phyloP scores from a whole-genome alignment of 495 filamentous ascomycete species.

The Rusavskia elegans region DNA sequence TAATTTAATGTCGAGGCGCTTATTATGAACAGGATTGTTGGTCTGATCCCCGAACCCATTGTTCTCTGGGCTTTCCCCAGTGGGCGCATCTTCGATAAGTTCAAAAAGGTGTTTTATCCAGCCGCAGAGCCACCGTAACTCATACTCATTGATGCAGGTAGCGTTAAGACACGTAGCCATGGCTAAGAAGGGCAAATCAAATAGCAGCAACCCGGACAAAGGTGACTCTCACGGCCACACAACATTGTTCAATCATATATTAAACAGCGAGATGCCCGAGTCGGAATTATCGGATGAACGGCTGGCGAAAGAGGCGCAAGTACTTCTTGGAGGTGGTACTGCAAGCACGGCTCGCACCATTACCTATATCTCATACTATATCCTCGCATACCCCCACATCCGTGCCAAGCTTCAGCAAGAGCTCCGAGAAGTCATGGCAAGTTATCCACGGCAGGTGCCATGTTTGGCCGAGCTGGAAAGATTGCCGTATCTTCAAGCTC shows the following conservation, averaged over 20 bases:
- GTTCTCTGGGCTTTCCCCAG: neutral
- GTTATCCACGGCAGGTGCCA: slow-evolving; percentile 10
- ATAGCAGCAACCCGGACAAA: too few species aligned
- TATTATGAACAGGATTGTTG: neutral
- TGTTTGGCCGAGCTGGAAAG: slow-evolving; percentile 17
- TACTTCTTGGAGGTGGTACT: slow-evolving; percentile 16
- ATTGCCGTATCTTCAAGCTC: slow-evolving; percentile 18
- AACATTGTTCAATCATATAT: slow-evolving; percentile 15
- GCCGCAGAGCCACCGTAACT: too few species aligned
- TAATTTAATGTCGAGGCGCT: too few species aligned
- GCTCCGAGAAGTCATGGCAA: neutral
- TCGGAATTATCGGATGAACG: slow-evolving; percentile 15
- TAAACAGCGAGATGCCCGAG: slow-evolving; percentile 16
- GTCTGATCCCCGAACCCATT: neutral
- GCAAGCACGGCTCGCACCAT: slow-evolving; percentile 16
- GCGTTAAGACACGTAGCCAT: too few species aligned
- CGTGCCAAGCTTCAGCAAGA: neutral
- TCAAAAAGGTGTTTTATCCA: slow-evolving; percentile 5
- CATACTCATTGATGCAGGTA: too few species aligned
- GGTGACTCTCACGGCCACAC: neutral
- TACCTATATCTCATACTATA: slow-evolving; percentile 15
- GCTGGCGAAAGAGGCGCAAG: slow-evolving; percentile 14
- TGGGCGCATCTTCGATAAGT: slow-evolving; percentile 1
- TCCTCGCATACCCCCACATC: slow-evolving; percentile 11
- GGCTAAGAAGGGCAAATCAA: too few species aligned